Base-by-base conservation (phyloP, 1,284 basidiomycete species). In the Coniferiporia sulphurascens region DNA sequence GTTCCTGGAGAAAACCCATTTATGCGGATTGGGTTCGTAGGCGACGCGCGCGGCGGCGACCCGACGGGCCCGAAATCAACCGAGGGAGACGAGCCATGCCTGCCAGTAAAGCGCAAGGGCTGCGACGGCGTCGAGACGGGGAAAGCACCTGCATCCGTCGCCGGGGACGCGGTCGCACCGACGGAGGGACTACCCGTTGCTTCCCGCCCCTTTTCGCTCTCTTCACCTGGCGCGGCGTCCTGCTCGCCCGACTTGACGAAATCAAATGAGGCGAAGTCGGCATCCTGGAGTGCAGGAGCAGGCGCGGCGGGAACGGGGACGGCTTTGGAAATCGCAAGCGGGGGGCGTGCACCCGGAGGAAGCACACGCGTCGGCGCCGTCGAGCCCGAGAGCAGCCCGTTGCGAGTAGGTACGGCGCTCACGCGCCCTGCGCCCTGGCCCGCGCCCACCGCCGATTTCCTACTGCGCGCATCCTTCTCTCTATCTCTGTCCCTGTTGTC, bases 31-130 rank as follows among this genome's bases (percentile, higher is more conserved):
- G 68, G 70, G 65, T 61, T 74, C 68, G 55, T 74, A 67, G 71
- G 79, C 68, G 64, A 73, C 50, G 74, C 70, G 43, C 78, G 74
- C 17, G 87, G 84, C 6, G 86, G 87, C 6, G 86, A 89, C 8
- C 89, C 89, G 62, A 91, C 89, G 15, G 88, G 87, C 4, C 89
- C 89, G 65, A 89, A 86, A 69, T 89, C 87, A 51, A 72, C 64
- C 13, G 66, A 69, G 62, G 64, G 73, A 58, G 70, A 56, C 46
- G 71, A 64, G 63, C 67, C 60, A 69, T 73, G 67, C 51, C 68
- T 65, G 19, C 62, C 64, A 32, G 63, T 50, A 50, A 73, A 63
- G 66, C 73, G 68, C 65, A 75, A 70, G 62, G 70, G 70, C 65
- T 76, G 68, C 69, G 76, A 68, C 63, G 83, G 81, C 15, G 83